These are phyloP conservation scores for Lunasporangiospora selenospora DNA, from an alignment of 192 early-diverging fungal genomes.

Conservation along the genomic window DNA sequence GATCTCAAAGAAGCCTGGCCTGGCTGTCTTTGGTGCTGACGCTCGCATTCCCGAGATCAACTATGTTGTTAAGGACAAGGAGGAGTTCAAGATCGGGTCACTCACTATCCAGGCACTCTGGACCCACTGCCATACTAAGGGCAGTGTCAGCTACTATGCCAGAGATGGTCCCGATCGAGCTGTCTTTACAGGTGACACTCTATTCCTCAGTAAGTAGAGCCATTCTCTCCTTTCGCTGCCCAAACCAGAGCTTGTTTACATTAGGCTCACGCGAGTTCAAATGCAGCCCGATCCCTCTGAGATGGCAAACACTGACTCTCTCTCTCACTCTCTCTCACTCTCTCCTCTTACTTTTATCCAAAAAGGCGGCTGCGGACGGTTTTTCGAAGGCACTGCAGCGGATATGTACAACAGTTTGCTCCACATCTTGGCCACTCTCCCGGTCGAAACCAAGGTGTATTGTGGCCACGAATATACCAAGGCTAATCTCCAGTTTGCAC, in stretches of 20 bases:
- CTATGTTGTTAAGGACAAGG: constrained; percentile 71
- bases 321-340: too few species aligned
- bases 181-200: constrained; percentile 91
- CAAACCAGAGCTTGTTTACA: background rate
- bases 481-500: constrained; percentile 78
- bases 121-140: constrained; percentile 89
- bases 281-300: too few species aligned
- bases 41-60: constrained; percentile 84
- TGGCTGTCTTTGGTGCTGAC: constrained; percentile 88
- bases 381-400: constrained; percentile 90
- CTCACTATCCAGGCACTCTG: constrained; percentile 74
- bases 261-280: background rate
- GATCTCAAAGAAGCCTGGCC: constrained; percentile 57
- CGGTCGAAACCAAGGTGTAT: constrained; percentile 84
- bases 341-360: background rate
- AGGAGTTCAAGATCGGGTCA: constrained; percentile 75
- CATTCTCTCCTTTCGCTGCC: background rate
- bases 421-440: constrained; percentile 70
- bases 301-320: too few species aligned
- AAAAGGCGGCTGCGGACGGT: constrained; percentile 80
- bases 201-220: constrained; percentile 69
- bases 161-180: constrained; percentile 68
- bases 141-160: constrained; percentile 86
- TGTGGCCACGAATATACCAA: constrained; percentile 95
- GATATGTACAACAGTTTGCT: constrained; percentile 87